Evolutionary conservation across 768 basidiomycete genomes (phyloP).

Genomic region (Dentipellis sp.): DNA sequence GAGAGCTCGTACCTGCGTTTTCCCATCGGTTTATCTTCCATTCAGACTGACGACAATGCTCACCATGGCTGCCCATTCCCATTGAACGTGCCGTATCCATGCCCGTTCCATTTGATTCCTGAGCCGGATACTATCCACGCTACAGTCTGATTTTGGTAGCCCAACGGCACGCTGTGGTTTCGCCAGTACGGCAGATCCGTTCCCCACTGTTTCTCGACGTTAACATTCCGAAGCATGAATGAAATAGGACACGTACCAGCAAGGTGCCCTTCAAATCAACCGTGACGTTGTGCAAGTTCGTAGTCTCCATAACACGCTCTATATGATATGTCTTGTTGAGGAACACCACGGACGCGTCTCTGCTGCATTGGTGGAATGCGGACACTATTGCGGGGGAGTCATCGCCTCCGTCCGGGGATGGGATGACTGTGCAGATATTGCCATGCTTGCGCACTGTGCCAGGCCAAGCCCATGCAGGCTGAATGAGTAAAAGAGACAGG

Average conservation of each 20-base stretch:
- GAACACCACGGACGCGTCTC: neutral
- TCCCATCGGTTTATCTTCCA: neutral
- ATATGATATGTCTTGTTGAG: neutral
- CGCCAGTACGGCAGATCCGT: neutral
- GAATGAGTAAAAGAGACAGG: neutral
- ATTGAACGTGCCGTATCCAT: slow-evolving; percentile 29
- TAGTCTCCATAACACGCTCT: neutral
- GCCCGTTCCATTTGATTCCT: slow-evolving; percentile 20
- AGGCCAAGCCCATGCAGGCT: neutral
- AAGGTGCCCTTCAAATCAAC: neutral
- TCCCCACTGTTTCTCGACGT: neutral
- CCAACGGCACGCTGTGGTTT: neutral
- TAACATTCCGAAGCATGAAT: neutral
- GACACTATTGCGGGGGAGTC: slow-evolving; percentile 17
- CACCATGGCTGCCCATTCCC: slow-evolving; percentile 34
- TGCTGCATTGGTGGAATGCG: slow-evolving; percentile 9
- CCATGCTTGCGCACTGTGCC: neutral
- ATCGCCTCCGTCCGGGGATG: slow-evolving; percentile 15
- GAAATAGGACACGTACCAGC: neutral
- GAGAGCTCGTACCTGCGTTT: slow-evolving; percentile 27
- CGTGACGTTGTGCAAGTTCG: neutral
- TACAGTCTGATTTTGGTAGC: neutral
- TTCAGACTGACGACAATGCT: neutral
- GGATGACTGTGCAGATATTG: slow-evolving; percentile 5
- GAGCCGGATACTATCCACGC: slow-evolving; percentile 22